phyloP scores from a whole-genome alignment of 2,329 filamentous ascomycete species.

The Pseudogymnoascus sp. region DNA sequence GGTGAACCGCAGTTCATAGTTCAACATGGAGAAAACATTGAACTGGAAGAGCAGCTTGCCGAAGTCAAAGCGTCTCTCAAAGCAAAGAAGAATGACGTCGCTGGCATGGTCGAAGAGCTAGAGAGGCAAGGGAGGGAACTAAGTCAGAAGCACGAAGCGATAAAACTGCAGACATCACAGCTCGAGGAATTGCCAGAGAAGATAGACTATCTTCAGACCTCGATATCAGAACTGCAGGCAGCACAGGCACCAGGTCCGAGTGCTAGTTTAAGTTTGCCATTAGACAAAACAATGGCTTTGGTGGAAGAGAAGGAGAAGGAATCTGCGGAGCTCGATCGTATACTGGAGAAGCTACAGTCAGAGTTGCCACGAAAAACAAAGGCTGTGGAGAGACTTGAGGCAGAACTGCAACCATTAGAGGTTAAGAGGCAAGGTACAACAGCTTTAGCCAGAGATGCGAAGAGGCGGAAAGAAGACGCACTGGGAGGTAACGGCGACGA shows the following conservation, averaged over 20 bases:
- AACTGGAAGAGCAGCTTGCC: conserved; percentile 63
- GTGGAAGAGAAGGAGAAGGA: conserved; percentile 45
- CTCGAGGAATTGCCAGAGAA: conserved; percentile 46
- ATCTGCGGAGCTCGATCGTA: conserved; percentile 51
- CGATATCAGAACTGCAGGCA: conserved; percentile 39
- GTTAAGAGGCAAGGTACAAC: conserved; percentile 57
- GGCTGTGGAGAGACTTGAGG: conserved; percentile 58
- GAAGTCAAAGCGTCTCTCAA: conserved; percentile 70
- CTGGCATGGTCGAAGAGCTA: conserved; percentile 63
- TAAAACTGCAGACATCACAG: conserved; percentile 42
- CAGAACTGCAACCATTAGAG: conserved; percentile 63
- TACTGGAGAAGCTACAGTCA: conserved; percentile 55
- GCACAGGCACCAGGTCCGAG: conserved; percentile 38
- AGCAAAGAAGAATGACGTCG: conserved; percentile 71
- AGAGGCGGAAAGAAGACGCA: conserved; percentile 58
- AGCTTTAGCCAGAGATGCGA: conserved; percentile 63
- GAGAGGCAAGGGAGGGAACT: conserved; percentile 58
- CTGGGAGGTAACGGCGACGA: conserved; percentile 63
- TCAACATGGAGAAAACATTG: conserved; percentile 71
- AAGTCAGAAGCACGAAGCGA: conserved; percentile 44
- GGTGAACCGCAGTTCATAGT: conserved; percentile 84
- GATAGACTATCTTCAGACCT: conserved; percentile 42
- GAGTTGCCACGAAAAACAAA: conserved; percentile 58
- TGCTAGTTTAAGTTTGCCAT: conserved; percentile 45
- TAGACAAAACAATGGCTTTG: conserved; percentile 49